Base-by-base conservation (phyloP, 2,329 filamentous ascomycete species). In the Elsinoe arachidis region DNA sequence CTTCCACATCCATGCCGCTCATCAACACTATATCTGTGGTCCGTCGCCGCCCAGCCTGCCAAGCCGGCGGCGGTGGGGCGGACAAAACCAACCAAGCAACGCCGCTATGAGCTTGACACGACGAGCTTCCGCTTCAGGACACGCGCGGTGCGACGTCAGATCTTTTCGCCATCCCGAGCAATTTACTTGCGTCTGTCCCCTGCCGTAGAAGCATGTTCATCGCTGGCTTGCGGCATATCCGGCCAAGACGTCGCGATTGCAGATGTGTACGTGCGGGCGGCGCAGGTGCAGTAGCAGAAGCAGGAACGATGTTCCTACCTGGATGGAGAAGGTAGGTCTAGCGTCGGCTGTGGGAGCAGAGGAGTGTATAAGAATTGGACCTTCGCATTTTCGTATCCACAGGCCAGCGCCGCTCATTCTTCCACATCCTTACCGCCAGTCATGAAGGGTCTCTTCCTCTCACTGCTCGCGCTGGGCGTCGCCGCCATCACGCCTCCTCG, bases 1-100 rank as follows among this genome's bases (percentile, higher is more conserved):
- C 49, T 53, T 53, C 49, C 49, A 34, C 15, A 53, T 53, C 49
- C 33, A 53, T 53, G 49, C 46, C 33, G 49, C 33, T 33, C 33
- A 53, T 39, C 33, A 26, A 53, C 34, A 53, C 38, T 39, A 39
- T 53, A 34, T 26, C n/a, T 26, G 15, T 26, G 26, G 26, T 30
- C 26, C 26, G 26, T 30, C 26, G 5, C 17, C 19, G 34, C 49
- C 49, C 37, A 53, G 49, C 7, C 17, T 5, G 49, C 49, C 49
- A 53, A 53, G 49, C 15, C 34, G 49, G 33, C 49, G 49, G 49
- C 49, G 49, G 26, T 33, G 33, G 33, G 19, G 49, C 33, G 49
- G 49, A 37, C 26, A 26, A 39, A 35, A 38, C 19, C 34, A 53
- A 35, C 26, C 26, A 35, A 35, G 49, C 49, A 46, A 26, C 26